Percentiles rank a stretch among this genome's conserved stretches.
Conservation (phyloP, 2,329 filamentous ascomycete genomes). For the Akanthomyces lecanii region DNA sequence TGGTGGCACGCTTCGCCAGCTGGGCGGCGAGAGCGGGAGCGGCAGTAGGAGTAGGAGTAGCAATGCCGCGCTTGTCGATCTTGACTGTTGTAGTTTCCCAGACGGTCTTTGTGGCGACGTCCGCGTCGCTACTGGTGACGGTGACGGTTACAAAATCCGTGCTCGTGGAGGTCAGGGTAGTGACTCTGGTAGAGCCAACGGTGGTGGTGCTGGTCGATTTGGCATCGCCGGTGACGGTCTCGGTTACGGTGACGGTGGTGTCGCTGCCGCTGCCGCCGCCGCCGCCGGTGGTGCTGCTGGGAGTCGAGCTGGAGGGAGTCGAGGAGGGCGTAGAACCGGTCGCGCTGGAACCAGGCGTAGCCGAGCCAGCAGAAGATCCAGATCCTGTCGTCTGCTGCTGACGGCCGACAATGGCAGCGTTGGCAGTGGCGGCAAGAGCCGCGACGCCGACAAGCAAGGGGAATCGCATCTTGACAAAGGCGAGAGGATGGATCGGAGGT, state of each 20-base stretch:
- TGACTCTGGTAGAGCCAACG: conserved; percentile 20
- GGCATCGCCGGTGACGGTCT: conserved; percentile 27
- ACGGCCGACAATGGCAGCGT: conserved; percentile 18
- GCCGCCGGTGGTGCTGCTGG: conserved; percentile 1
- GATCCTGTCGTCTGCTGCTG: conserved; percentile 11
- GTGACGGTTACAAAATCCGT: conserved; percentile 34
- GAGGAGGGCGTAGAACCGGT: neutral
- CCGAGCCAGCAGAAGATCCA: neutral
- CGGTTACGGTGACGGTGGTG: conserved; percentile 28
- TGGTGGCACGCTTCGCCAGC: conserved; percentile 33
- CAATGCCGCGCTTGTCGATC: conserved; percentile 32
- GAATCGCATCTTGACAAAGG: conserved; percentile 7
- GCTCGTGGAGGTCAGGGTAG: conserved; percentile 21
- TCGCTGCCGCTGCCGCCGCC: conserved; percentile 20
- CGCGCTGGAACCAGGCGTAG: neutral
- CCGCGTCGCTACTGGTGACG: conserved; percentile 32
- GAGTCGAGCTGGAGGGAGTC: neutral
- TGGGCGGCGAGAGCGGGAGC: conserved; percentile 13
- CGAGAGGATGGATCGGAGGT: neutral
- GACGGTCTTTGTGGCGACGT: conserved; percentile 34
- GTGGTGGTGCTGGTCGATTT: conserved; percentile 13
- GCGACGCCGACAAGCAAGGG: conserved; percentile 22
- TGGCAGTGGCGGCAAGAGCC: conserved; percentile 21
- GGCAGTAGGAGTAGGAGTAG: conserved; percentile 25
- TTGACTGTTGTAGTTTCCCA: conserved; percentile 33